Evolutionary conservation across 305 asterid species (phyloP), one percentile per base, ranked within the genome.

Genomic region (Plantago coronopus): DNA sequence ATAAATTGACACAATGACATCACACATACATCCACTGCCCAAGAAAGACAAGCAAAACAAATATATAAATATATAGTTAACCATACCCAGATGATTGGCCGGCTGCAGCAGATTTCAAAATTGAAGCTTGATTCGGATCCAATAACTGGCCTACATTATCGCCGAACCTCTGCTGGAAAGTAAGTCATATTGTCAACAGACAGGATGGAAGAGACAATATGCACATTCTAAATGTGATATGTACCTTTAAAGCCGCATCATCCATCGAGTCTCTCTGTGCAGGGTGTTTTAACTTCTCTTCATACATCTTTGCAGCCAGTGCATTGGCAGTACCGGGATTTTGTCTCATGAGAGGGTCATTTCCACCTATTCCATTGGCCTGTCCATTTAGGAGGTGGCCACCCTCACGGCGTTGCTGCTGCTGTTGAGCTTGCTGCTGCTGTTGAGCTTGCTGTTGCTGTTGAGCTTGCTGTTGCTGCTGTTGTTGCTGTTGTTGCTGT

Each of bases 51-150:
- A 61, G 25, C 34, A 7, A 66, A 44, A 43, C 42, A 43, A 48
- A 55, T n/a, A 64, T 22, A 54, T 31, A 29, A 58, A 67, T 18
- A 44, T 37, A 54, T 58, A 12, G 57, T 53, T 20, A 40, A 64
- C 27, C 72, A 54, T 90, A 94, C 99, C 95, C 97, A 14, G 99
- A 77, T 37, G 87, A 79, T 73, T 91, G 96, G 54, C 91, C 96
- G 66, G 83, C 76, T 54, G 85, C 90, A 72, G 96, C 76, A n/a
- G 99, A 81, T 79, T 94, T 94, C 81, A 94, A 74, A 64, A 94
- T 79, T n/a, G 99, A 87, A 18, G 96, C 93, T 72, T 94, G 97
- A 77, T 76, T 90, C 17, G 83, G 83, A 78, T 94, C 99, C 79
- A 87, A 59, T 59, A 86, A 86, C 74, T 81, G 96, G 74, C 82